Evolutionary conservation across 108 stramenopile species (phyloP).

Genomic region (Cyclotella cryptica): DNA sequence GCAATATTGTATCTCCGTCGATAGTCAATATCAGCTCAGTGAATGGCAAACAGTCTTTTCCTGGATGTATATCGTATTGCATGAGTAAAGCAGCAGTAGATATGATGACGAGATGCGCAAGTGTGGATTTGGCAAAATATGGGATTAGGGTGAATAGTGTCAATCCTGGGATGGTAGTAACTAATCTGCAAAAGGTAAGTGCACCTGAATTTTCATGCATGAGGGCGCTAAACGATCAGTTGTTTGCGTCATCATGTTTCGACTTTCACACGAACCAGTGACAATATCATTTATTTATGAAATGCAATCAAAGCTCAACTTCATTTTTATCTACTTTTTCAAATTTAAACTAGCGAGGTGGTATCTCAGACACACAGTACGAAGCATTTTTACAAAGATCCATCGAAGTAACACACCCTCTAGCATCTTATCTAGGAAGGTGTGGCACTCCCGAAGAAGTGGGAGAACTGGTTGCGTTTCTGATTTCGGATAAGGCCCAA

Average conservation of each 20-base stretch:
- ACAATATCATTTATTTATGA: neutral
- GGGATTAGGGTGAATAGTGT: constrained; percentile 72
- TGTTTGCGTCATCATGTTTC: too few relatives aligned
- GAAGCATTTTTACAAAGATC: constrained; percentile 59
- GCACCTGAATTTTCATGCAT: neutral
- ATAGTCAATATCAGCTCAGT: constrained; percentile 74
- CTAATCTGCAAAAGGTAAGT: constrained; percentile 61
- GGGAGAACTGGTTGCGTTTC: constrained; percentile 65
- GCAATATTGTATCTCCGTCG: constrained; percentile 23
- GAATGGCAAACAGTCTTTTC: constrained; percentile 74
- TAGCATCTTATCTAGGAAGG: constrained; percentile 56
- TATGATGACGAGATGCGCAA: constrained; percentile 65
- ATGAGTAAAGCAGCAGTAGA: constrained; percentile 77
- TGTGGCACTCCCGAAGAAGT: constrained; percentile 65
- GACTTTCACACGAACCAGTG: too few relatives aligned
- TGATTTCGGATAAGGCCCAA: constrained; percentile 57
- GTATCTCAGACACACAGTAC: constrained; percentile 65
- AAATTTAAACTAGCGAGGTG: constrained; percentile 21
- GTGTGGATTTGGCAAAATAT: constrained; percentile 66
- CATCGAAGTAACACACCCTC: constrained; percentile 65
- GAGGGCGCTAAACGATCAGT: neutral
- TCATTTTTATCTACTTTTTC: neutral
- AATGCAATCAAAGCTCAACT: too few relatives aligned
- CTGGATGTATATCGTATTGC: constrained; percentile 62
- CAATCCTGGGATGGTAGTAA: constrained; percentile 75